phyloP scores from a whole-genome alignment of 73 alveolate genomes.

The Tetrahymena borealis region DNA sequence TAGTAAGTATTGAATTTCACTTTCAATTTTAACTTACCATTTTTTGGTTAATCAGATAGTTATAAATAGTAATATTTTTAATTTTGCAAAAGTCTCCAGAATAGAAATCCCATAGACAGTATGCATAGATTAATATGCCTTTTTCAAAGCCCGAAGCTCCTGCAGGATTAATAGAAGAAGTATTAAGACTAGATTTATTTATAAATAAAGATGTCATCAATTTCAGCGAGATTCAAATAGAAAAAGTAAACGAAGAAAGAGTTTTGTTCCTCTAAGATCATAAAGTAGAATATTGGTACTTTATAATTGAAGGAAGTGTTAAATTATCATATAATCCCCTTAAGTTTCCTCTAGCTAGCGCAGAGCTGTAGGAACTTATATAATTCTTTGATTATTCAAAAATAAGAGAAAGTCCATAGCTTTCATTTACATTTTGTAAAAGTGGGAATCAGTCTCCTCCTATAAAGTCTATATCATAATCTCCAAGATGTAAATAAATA shows the following conservation, averaged over 20 bases:
- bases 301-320: neutral
- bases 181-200: neutral
- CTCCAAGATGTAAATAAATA: neutral
- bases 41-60: too few species aligned
- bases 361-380: neutral
- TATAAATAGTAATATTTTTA: neutral
- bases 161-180: neutral
- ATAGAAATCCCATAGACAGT: neutral
- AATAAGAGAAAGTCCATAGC: neutral
- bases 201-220: neutral
- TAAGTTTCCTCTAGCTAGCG: neutral
- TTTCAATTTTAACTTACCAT: neutral
- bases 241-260: neutral
- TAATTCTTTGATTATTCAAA: neutral
- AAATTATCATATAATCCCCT: neutral
- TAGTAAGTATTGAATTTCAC: neutral
- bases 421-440: neutral
- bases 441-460: neutral
- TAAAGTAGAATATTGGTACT: neutral
- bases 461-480: neutral
- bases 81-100: neutral
- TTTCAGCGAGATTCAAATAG: neutral
- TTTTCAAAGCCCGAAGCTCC: neutral
- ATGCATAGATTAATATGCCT: neutral
- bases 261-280: neutral